These are phyloP conservation scores for Penicillium occitanis DNA, from an alignment of 2,329 filamentous ascomycete genomes.

Conservation along the genomic window DNA sequence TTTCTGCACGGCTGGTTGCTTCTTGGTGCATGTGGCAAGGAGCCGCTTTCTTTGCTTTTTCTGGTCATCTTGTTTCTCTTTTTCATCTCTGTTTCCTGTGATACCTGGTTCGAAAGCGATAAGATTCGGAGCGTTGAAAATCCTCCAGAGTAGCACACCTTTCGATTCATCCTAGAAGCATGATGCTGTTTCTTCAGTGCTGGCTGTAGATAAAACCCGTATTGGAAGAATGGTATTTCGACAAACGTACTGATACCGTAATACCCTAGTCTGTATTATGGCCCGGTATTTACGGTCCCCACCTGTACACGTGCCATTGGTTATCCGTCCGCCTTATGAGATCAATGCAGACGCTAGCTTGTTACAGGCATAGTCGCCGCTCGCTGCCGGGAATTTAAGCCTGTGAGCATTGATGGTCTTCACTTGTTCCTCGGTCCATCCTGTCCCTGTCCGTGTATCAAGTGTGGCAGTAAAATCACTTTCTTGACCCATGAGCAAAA, in stretches of 20 bases:
- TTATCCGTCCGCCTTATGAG: slow-evolving; percentile 8
- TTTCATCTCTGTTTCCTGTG: neutral
- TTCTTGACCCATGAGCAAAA: no score
- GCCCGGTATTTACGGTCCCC: neutral
- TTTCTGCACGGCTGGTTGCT: neutral
- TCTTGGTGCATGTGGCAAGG: neutral
- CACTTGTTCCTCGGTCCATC: neutral
- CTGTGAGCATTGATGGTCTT: neutral
- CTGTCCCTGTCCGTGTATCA: neutral
- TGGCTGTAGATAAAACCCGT: neutral
- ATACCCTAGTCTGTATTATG: neutral
- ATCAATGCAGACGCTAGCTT: neutral
- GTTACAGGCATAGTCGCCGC: slow-evolving; percentile 12
- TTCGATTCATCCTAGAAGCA: neutral
- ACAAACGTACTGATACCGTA: neutral
- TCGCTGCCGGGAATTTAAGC: neutral
- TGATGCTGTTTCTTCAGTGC: neutral
- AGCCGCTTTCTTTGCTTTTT: neutral
- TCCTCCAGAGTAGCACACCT: neutral
- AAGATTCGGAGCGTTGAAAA: neutral
- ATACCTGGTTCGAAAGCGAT: neutral
- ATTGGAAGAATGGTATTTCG: neutral
- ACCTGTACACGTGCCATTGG: neutral
- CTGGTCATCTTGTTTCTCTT: neutral
- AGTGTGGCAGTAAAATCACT: neutral